Conservation (phyloP, 1,139 yeast genomes). For the Arxiozyma telluris region DNA sequence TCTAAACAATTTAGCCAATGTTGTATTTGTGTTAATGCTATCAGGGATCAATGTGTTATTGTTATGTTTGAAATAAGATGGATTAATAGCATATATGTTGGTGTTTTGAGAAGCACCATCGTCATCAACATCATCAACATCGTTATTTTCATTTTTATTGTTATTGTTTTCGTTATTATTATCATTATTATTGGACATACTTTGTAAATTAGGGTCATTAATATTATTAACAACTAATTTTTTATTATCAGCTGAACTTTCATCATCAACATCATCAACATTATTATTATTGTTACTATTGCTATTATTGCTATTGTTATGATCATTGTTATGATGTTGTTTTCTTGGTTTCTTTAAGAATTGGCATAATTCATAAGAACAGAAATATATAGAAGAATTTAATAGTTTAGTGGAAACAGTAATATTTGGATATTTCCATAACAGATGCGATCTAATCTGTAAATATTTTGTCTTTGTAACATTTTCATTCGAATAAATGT, state of each 20-base stretch:
- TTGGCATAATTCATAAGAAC: conserved; percentile 46
- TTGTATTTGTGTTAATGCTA: conserved; percentile 33
- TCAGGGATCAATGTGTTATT: conserved; percentile 26
- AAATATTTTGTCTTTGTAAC: conserved; percentile 62
- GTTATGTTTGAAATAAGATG: conserved; percentile 23
- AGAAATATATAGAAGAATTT: conserved; percentile 74
- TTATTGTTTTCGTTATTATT: neutral
- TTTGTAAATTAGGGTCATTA: neutral
- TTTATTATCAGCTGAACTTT: conserved; percentile 4
- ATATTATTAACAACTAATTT: neutral
- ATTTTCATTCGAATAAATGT: conserved; percentile 53
- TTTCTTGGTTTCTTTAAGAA: conserved; percentile 25
- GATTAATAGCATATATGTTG: conserved; percentile 13
- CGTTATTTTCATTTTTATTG: neutral
- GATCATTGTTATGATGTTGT: neutral
- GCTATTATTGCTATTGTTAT: conserved; percentile 12
- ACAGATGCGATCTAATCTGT: conserved; percentile 72
- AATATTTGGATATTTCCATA: conserved; percentile 79
- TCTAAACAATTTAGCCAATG: conserved; percentile 64
- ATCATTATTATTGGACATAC: neutral
- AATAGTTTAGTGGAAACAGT: conserved; percentile 67
- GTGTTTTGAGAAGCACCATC: conserved; percentile 2
- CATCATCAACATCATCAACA: conserved; percentile 7
- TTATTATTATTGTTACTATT: neutral
- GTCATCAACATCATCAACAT: neutral